These are phyloP conservation scores for Podospora didyma DNA, from an alignment of 495 filamentous ascomycete species.

Conservation along the genomic window DNA sequence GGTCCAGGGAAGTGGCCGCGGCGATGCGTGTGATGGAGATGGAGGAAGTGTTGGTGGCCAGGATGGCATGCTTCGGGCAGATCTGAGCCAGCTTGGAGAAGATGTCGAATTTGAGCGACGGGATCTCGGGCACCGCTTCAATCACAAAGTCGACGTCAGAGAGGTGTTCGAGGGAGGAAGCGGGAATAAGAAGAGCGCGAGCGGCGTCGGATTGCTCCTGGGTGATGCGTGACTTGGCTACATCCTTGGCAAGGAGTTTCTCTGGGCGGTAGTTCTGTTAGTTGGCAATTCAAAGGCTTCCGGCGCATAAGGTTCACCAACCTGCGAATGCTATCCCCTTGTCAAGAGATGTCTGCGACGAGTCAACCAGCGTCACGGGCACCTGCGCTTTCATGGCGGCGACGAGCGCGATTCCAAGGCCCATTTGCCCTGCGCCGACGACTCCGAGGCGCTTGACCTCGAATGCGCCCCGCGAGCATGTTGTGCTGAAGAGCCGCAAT, in stretches of 20 bases:
- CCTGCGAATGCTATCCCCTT: conserved; percentile 90
- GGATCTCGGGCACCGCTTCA: conserved; percentile 94
- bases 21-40: conserved; percentile 97
- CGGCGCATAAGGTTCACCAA: conserved; percentile 31
- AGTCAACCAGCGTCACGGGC: conserved; percentile 85
- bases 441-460: conserved; percentile 90
- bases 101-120: conserved; percentile 78
- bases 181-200: conserved; percentile 62
- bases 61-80: conserved; percentile 79
- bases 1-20: conserved; percentile 70
- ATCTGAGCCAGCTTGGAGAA: conserved; percentile 82
- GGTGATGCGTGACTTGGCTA: conserved; percentile 77
- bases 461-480: conserved; percentile 49
- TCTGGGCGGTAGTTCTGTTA: conserved; percentile 45
- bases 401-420: conserved; percentile 92
- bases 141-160: conserved; percentile 93
- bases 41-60: conserved; percentile 96
- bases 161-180: conserved; percentile 72
- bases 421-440: conserved; percentile 96
- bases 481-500: conserved; percentile 51
- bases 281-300: neutral
- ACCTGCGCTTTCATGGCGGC: conserved; percentile 81
- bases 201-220: conserved; percentile 69
- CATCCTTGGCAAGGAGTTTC: conserved; percentile 87
- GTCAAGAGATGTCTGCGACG: conserved; percentile 77